Evolutionary conservation across 129 eudicot species (phyloP).

Genomic region (Tagetes patula): DNA sequence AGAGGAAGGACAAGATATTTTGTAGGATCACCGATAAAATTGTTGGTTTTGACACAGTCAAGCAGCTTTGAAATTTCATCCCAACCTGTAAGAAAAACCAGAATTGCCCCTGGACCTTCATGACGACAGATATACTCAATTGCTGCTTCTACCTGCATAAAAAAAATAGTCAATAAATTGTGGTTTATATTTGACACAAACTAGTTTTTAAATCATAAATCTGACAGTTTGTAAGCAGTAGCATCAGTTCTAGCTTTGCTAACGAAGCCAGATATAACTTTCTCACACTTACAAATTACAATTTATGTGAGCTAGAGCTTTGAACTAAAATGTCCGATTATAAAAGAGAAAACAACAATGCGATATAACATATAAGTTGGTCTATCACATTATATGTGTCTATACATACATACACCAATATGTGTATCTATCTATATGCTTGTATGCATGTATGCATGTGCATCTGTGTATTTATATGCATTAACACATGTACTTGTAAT

Average conservation of each 20-base stretch:
- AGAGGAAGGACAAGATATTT: constrained; percentile 79
- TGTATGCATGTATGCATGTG: background rate
- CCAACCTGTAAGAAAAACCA: constrained; percentile 99
- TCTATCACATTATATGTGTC: background rate
- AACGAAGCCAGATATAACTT: background rate
- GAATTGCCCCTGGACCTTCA: constrained; percentile 91
- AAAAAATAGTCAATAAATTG: background rate
- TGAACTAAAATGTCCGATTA: background rate
- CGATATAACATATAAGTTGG: background rate
- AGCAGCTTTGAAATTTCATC: constrained; percentile 93
- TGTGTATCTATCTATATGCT: background rate
- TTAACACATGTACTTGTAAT: background rate
- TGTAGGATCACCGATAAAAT: constrained; percentile 50
- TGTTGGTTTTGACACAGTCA: constrained; percentile 63
- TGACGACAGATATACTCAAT: constrained; percentile 79
- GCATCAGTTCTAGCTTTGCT: constrained; percentile 4
- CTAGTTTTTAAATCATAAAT: constrained; percentile 1
- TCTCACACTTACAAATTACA: background rate
- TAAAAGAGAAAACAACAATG: background rate
- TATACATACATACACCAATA: background rate
- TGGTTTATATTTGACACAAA: background rate
- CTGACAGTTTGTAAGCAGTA: background rate
- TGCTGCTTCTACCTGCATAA: constrained; percentile 78
- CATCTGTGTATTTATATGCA: background rate
- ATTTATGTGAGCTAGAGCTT: background rate